Conservation (phyloP, 2,329 filamentous ascomycete species). For the Phaeosphaeriaceae sp. region DNA sequence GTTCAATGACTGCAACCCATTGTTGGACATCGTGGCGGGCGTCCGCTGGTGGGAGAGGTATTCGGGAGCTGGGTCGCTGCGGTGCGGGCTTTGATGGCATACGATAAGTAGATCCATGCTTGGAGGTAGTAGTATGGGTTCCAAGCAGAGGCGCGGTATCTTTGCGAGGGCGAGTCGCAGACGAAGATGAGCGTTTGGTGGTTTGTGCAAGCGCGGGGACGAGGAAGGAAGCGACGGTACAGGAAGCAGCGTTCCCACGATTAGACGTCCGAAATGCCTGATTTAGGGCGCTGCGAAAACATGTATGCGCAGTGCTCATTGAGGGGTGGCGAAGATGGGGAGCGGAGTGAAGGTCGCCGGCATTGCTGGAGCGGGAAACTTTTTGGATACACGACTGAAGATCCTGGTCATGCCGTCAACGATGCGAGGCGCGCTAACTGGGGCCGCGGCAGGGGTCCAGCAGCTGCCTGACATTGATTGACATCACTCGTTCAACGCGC, state of each 20-base stretch:
- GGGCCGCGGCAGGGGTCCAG: constrained; percentile 5
- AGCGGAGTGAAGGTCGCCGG: constrained; percentile 20
- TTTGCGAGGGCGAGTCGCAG: constrained; percentile 21
- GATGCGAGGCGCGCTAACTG: constrained; percentile 12
- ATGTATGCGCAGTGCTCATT: constrained; percentile 49
- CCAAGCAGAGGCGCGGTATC: constrained; percentile 5
- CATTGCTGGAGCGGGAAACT: constrained; percentile 26
- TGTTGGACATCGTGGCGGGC: constrained; percentile 33
- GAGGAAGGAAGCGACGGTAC: constrained; percentile 43
- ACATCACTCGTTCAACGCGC: constrained; percentile 16
- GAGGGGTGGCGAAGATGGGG: constrained; percentile 25
- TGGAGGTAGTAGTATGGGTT: constrained; percentile 1
- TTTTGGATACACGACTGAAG: constrained; percentile 12
- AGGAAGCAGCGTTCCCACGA: constrained; percentile 24
- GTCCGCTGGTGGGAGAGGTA: constrained; percentile 28
- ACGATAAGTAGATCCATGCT: neutral
- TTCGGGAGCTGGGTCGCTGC: constrained; percentile 15
- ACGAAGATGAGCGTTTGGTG: constrained; percentile 36
- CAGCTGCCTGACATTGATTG: constrained; percentile 18
- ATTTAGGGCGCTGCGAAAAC: constrained; percentile 45
- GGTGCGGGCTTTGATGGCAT: constrained; percentile 16
- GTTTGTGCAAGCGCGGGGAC: constrained; percentile 37
- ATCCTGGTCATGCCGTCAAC: constrained; percentile 9
- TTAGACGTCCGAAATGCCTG: constrained; percentile 43
- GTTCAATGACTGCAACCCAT: constrained; percentile 47